Evolutionary conservation across 768 basidiomycete genomes (phyloP), one percentile per base, ranked within the genome.

Genomic region (Pleurotus salmoneostramineus): DNA sequence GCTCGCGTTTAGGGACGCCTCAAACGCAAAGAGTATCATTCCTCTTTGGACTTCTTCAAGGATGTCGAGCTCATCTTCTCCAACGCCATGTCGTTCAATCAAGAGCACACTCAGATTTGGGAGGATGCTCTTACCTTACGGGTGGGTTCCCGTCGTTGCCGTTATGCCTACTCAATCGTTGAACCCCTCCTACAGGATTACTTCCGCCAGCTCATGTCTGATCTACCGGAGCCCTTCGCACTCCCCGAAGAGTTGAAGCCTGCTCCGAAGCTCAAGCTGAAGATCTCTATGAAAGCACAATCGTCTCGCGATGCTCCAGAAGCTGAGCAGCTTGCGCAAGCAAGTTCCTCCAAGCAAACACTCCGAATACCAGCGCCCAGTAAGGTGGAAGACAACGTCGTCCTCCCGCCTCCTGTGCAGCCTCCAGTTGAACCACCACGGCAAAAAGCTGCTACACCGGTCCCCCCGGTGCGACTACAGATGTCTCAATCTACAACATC

Each of bases 31-130:
- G 87, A 89, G 62, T 98, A 96, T 67, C 65, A 68, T 17, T 81
- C 77, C 2, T 73, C 82, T 4, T 75, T 80, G 3, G 87, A 89
- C 27, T 96, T 95, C 65, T 87, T 88, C 45, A 83, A 83, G 6
- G 95, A 98, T 59, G 88, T 95, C 11, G 92, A 95, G 64, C 80
- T 95, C 43, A 89, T 98, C 27, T 96, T 95, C 72, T 82, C 84
- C 5, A 98, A 98, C 68, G 95, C 94, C 7, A 77, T 92, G 68
- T 72, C 81, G 58, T 98, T 95, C 73, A 98, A 98, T 64, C 85
- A 83, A 65, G 94, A 96, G 32, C 85, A 89, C 65, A 91, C 88
- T 31, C 80, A 72, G 56, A 90, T 94, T 32, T 93, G 89, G 87
- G 84, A 90, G 63, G 90, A 92, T 64, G 91, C 92, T 15, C 67